Evolutionary conservation across 2,329 filamentous ascomycete species (phyloP), one percentile per base, ranked within the genome.

Genomic region (Plectosphaerella plurivora): DNA sequence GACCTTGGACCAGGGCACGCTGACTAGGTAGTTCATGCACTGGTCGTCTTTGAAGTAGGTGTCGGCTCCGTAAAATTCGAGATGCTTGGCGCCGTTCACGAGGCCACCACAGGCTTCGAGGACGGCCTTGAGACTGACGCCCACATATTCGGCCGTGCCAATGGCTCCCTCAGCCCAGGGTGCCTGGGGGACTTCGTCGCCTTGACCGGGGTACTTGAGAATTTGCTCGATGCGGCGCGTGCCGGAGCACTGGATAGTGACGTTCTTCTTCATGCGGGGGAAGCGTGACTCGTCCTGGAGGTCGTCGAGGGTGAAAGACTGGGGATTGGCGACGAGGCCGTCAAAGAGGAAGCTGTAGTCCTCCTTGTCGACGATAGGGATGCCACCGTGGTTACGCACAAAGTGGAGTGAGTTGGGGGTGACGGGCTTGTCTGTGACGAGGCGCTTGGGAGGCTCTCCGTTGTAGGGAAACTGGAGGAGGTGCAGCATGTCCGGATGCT

Each of bases 201-300:
- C 86, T 44, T 89, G 79, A 15, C 86, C 86, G 0, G 83, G 76
- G 56, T 88, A 88, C 50, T 81, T 67, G 28, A 69, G 62, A 42
- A 88, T 88, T 62, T 89, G 86, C 63, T 89, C 86, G 45, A 88
- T 78, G 3, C 86, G 82, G 2, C 86, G 78, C 0, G 84, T 89
- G 8, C 86, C 86, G 1, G 79, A 83, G 63, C 86, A 89, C 62
- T 89, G 86, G 1, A 89, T 77, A 0, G 82, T 85, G 2, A 84
- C 75, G 0, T 76, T 67, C 54, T 78, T 84, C n/a, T 72, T 72
- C 59, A 81, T 74, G 2, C 81, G 79, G 0, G 84, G 82, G 60
- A 88, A 88, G 0, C 70, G 63, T 1, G 65, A 68, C 59, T 86
- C 83, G 54, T 88, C 73, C 63, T 81, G 77, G 1, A 89, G 67